Percentiles rank a stretch among this genome's conserved stretches.
These are phyloP conservation scores for Rhizophora apiculata DNA, from an alignment of 345 rosid genomes.

Conservation along the genomic window DNA sequence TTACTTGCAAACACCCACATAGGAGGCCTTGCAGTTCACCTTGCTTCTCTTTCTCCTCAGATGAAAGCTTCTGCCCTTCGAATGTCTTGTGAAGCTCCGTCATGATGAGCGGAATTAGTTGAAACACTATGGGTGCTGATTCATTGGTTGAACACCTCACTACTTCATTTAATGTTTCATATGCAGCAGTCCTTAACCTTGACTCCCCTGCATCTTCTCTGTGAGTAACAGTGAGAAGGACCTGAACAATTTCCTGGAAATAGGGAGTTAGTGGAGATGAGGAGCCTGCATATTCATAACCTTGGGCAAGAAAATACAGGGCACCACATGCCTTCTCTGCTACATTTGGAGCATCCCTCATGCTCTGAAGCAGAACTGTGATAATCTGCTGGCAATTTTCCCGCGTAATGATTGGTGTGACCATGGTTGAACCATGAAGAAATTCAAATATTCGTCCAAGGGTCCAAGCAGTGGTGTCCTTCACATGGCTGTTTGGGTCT, in stretches of 20 bases:
- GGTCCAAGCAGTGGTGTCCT: slow-evolving; percentile 1
- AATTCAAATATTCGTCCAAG: neutral
- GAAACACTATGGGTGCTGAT: neutral
- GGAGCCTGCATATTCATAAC: neutral
- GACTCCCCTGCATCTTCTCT: slow-evolving; percentile 5
- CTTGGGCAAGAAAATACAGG: slow-evolving; percentile 3
- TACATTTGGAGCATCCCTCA: neutral
- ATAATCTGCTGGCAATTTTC: slow-evolving; percentile 2
- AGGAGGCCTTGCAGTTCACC: slow-evolving; percentile 2
- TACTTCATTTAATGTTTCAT: slow-evolving; percentile 3
- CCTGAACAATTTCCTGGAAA: slow-evolving; percentile 1
- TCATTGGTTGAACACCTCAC: slow-evolving; percentile 1
- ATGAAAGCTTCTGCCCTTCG: neutral
- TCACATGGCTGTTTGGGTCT: neutral
- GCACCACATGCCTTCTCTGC: slow-evolving; percentile 9
- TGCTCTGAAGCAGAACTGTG: neutral
- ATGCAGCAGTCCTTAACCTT: slow-evolving; percentile 4
- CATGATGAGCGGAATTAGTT: neutral
- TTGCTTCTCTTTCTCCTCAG: neutral
- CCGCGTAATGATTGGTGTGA: neutral
- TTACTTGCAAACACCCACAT: slow-evolving; percentile 2
- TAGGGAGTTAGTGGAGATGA: neutral
- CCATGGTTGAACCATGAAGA: slow-evolving; percentile 1
- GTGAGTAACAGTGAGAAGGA: neutral
- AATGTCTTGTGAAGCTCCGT: neutral